Evolutionary conservation across 192 early-diverging fungal genomes (phyloP).

Genomic region (Entomortierella parvispora): DNA sequence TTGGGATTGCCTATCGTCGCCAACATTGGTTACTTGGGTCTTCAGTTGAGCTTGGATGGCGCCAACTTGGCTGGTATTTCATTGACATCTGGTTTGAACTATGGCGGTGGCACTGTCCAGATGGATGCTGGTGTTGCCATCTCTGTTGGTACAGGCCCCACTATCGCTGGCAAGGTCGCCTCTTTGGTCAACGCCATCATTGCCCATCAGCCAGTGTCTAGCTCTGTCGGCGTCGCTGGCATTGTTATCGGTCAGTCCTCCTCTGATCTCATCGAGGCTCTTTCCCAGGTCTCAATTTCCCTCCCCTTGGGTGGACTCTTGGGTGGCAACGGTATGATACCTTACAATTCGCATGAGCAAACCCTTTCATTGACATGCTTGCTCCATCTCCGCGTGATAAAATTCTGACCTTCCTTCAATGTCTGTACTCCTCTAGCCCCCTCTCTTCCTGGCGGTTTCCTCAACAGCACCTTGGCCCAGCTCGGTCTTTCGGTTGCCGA

Average conservation of each 20-base stretch:
- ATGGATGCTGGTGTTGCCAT: constrained; percentile 37
- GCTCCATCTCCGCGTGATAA: neutral
- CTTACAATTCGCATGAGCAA: neutral
- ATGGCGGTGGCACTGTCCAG: constrained; percentile 30
- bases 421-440: too few relatives aligned
- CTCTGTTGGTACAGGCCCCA: constrained; percentile 33
- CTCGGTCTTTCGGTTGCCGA: constrained; percentile 33
- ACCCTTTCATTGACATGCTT: neutral
- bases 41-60: constrained; percentile 36
- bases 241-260: constrained; percentile 40
- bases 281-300: constrained; percentile 31
- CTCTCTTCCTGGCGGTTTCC: constrained; percentile 20
- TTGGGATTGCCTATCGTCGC: constrained; percentile 38
- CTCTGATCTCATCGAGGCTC: constrained; percentile 32
- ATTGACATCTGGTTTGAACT: constrained; percentile 35
- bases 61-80: constrained; percentile 34
- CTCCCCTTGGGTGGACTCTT: constrained; percentile 31
- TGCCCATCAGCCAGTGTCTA: constrained; percentile 38
- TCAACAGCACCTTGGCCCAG: constrained; percentile 25
- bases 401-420: neutral
- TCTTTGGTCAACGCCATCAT: constrained; percentile 36
- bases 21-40: constrained; percentile 51
- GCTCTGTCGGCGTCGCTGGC: constrained; percentile 27
- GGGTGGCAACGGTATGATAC: constrained; percentile 18
- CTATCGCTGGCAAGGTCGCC: constrained; percentile 39